Conservation (phyloP, 2,329 filamentous ascomycete genomes). For the Cladophialophora psammophila region DNA sequence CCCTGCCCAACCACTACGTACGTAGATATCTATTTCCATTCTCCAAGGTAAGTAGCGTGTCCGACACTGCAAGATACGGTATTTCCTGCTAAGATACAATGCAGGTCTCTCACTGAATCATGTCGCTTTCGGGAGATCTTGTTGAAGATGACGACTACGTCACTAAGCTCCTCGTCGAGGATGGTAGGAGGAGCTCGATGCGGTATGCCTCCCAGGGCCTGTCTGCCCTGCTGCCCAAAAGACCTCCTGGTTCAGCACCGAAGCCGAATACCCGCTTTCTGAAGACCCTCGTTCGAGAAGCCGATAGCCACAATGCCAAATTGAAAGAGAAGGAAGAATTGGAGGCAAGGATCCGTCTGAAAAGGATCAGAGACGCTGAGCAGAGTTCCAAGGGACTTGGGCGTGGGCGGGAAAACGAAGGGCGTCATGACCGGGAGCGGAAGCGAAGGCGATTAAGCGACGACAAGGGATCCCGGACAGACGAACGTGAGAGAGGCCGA, state of each 20-base stretch:
- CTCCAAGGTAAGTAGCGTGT: slow-evolving; percentile 23
- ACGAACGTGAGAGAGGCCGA: neutral
- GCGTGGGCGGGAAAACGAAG: slow-evolving; percentile 27
- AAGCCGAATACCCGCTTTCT: slow-evolving; percentile 94
- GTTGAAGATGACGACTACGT: slow-evolving; percentile 74
- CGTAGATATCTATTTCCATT: neutral
- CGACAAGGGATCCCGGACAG: slow-evolving; percentile 30
- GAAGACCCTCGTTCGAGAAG: slow-evolving; percentile 85
- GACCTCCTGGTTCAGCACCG: slow-evolving; percentile 70
- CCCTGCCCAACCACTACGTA: neutral
- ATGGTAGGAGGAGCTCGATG: slow-evolving; percentile 76
- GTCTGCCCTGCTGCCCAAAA: slow-evolving; percentile 67
- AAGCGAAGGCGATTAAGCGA: slow-evolving; percentile 43
- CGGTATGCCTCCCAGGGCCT: slow-evolving; percentile 79
- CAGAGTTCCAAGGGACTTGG: slow-evolving; percentile 40
- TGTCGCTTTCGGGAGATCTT: slow-evolving; percentile 29
- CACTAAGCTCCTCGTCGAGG: slow-evolving; percentile 77
- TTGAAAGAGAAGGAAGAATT: slow-evolving; percentile 83
- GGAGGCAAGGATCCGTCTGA: slow-evolving; percentile 76
- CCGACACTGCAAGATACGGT: neutral
- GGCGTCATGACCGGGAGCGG: slow-evolving; percentile 24
- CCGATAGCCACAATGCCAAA: slow-evolving; percentile 86
- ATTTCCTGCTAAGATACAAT: neutral
- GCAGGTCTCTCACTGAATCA: slow-evolving; percentile 1
- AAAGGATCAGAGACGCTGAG: slow-evolving; percentile 62